Evolutionary conservation across 352 stramenopile species (phyloP).

Genomic region (Phytopythium cucurbitacearum): DNA sequence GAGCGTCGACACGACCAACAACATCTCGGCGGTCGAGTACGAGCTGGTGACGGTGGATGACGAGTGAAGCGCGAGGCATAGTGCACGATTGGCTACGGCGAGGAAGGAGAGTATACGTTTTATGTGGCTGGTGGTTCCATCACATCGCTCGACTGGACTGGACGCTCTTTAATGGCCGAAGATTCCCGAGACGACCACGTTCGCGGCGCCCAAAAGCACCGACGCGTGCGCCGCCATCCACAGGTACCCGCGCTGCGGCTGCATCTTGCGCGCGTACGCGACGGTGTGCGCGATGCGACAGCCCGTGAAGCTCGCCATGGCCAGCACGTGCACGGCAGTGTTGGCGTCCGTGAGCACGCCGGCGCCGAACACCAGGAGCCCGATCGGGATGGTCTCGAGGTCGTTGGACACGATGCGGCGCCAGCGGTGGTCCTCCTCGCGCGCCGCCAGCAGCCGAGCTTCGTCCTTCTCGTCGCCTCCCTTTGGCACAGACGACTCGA

Average conservation of each 20-base stretch:
- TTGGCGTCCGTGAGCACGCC: slow-evolving; percentile 22
- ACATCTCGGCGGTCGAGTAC: slow-evolving; percentile 82
- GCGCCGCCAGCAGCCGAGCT: slow-evolving; percentile 11
- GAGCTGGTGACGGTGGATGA: slow-evolving; percentile 74
- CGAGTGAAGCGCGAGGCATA: slow-evolving; percentile 19
- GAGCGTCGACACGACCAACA: slow-evolving; percentile 51
- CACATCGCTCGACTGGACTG: neutral
- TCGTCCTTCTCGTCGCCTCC: slow-evolving; percentile 3
- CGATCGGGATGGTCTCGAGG: slow-evolving; percentile 44
- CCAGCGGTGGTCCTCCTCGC: slow-evolving; percentile 33
- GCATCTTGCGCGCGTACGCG: slow-evolving; percentile 34
- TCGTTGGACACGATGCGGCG: slow-evolving; percentile 47
- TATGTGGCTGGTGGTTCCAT: too few species aligned
- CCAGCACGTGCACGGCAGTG: slow-evolving; percentile 11
- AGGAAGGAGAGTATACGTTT: too few species aligned
- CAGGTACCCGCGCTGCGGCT: slow-evolving; percentile 27
- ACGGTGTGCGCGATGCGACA: slow-evolving; percentile 30
- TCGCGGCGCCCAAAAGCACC: slow-evolving; percentile 13
- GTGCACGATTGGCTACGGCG: neutral
- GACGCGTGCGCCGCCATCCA: slow-evolving; percentile 13
- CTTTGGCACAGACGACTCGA: slow-evolving; percentile 1
- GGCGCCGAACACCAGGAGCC: slow-evolving; percentile 28
- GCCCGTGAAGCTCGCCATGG: slow-evolving; percentile 29
- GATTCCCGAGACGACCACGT: slow-evolving; percentile 16
- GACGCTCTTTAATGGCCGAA: slow-evolving; percentile 1